Conservation (phyloP, 2,329 filamentous ascomycete genomes). For the Cadophora luteo-olivacea region DNA sequence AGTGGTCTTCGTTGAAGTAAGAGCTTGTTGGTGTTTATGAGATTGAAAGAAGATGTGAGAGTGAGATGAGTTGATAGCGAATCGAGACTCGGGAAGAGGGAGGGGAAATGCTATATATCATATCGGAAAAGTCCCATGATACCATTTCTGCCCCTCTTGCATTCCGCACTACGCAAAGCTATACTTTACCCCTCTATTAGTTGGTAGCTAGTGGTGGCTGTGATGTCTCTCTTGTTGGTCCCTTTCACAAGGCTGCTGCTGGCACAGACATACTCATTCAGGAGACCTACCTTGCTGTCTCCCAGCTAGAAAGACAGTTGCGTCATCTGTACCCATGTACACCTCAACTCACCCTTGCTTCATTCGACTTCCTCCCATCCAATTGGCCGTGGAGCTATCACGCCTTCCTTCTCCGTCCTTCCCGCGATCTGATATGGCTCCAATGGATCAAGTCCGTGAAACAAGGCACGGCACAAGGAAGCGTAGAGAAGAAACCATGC, state of each 20-base stretch:
- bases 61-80: slow-evolving; percentile 4
- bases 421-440: not conserved
- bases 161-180: slow-evolving; percentile 9
- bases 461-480: slow-evolving; percentile 5
- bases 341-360: not conserved
- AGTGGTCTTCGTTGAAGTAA: slow-evolving; percentile 18
- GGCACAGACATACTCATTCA: not conserved
- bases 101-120: slow-evolving; percentile 22
- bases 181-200: slow-evolving; percentile 6
- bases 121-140: slow-evolving; percentile 16
- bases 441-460: not conserved
- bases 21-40: slow-evolving; percentile 18
- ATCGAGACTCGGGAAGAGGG: not conserved
- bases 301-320: slow-evolving; percentile 10
- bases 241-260: slow-evolving; percentile 10
- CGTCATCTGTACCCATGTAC: slow-evolving; percentile 17
- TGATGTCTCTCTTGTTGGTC: not conserved
- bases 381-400: slow-evolving; percentile 12
- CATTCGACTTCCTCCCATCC: not conserved
- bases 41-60: slow-evolving; percentile 18
- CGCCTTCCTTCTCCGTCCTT: not conserved
- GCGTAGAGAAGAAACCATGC: not conserved
- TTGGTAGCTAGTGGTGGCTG: slow-evolving; percentile 14
- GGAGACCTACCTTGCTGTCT: not conserved
- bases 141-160: slow-evolving; percentile 5